phyloP scores from a whole-genome alignment of 2,329 filamentous ascomycete species.

The Penicillium sp. region DNA sequence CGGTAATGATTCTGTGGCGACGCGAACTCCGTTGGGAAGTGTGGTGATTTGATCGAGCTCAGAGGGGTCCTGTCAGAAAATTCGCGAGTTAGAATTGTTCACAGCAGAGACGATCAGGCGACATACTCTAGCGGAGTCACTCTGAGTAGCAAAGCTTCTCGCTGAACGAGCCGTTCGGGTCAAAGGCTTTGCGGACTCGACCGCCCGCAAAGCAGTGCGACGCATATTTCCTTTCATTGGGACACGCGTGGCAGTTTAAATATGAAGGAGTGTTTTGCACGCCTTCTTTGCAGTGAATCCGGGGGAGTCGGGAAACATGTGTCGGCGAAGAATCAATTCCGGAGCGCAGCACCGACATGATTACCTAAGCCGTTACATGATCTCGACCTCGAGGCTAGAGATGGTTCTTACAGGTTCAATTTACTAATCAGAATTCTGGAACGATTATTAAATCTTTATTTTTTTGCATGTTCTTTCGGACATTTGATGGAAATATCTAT shows the following conservation, averaged over 20 bases:
- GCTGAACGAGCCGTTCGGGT: constrained; percentile 33
- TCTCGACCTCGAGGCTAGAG: background rate
- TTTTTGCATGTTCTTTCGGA: background rate
- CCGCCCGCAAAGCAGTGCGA: constrained; percentile 41
- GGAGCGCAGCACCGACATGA: constrained; percentile 21
- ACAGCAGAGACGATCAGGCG: background rate
- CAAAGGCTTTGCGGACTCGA: constrained; percentile 40
- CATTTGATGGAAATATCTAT: background rate
- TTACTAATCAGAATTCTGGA: background rate
- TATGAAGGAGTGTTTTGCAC: constrained; percentile 7
- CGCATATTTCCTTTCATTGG: constrained; percentile 32
- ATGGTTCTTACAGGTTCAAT: background rate
- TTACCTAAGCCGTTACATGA: constrained; percentile 31
- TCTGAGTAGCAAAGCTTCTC: constrained; percentile 39
- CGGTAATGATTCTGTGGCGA: constrained; percentile 90
- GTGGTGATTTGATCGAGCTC: constrained; percentile 87
- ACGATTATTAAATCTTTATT: background rate
- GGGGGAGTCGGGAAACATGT: constrained; percentile 14
- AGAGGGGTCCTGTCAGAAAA: constrained; percentile 65
- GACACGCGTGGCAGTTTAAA: background rate
- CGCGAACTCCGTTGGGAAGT: constrained; percentile 86
- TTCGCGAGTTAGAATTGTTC: constrained; percentile 4
- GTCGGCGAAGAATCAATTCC: constrained; percentile 23
- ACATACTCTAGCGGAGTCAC: constrained; percentile 38
- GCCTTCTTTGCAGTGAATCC: constrained; percentile 11